Evolutionary conservation across 2,329 filamentous ascomycete species (phyloP), one percentile per base, ranked within the genome.

Genomic region (Ilyonectria mors-panacis): DNA sequence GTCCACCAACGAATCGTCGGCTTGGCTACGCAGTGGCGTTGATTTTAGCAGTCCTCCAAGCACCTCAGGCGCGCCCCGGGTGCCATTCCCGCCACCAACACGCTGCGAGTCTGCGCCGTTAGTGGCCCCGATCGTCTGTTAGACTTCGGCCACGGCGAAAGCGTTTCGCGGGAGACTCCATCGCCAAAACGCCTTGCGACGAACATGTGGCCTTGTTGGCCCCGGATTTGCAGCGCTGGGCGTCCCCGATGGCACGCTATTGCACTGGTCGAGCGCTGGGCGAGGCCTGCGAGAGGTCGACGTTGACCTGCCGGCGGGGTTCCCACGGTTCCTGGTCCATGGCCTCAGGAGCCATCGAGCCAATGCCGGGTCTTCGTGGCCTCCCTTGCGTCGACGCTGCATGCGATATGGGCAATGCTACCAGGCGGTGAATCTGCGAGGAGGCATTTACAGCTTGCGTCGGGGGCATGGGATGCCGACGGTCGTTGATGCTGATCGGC

Each of bases 361-460:
- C 59, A 67, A 67, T 60, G 45, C 48, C 55, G 39, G 54, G 45
- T 62, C 48, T 69, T 67, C 44, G 56, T 53, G 61, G 54, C 65
- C 57, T 73, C 69, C 67, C 70, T 75, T 73, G 67, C 72, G 53
- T 73, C 50, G 66, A 66, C 65, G 61, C 69, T 70, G 55, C 72
- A 63, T 45, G 60, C 44, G 23, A 45, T 39, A 30, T 42, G 53
- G 39, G 44, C 30, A 59, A 55, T 26, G 54, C 61, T 67, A 39
- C 67, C 59, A 72, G 71, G 72, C 73, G 73, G 73, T 75, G 73
- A 73, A 76, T 73, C 59, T 75, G 58, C 67, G 47, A 59, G 60
- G 50, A 55, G 53, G 59, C 33, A 53, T 37, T 48, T 47, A 19
- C 9, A 57, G 53, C 30, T 53, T 50, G 53, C 21, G 19, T 30